Evolutionary conservation across 768 basidiomycete species (phyloP).

Genomic region (Mycena belliarum): DNA sequence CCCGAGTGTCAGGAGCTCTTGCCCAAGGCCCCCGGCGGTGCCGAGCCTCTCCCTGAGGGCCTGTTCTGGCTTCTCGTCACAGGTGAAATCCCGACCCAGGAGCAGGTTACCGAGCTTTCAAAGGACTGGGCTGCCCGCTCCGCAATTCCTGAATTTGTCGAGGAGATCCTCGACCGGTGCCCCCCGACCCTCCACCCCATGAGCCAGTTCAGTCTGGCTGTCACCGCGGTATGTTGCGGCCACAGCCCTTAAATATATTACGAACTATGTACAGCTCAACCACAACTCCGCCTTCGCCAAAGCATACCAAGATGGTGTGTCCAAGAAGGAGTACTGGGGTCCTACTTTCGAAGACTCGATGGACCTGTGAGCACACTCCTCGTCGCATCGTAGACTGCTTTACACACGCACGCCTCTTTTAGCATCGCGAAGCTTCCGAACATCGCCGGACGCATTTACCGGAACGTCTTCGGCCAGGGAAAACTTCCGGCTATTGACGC

Average conservation of each 20-base stretch:
- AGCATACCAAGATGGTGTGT: conserved; percentile 88
- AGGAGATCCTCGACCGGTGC: conserved; percentile 92
- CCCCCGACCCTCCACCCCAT: conserved; percentile 95
- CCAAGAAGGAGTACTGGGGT: conserved; percentile 97
- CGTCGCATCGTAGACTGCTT: background rate
- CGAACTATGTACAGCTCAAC: conserved; percentile 57
- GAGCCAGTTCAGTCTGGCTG: conserved; percentile 96
- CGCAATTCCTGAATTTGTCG: conserved; percentile 90
- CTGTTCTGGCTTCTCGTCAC: conserved; percentile 97
- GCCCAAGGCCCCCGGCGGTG: conserved; percentile 86
- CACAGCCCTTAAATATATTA: conserved; percentile 1
- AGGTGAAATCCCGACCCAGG: conserved; percentile 89
- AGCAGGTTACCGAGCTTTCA: conserved; percentile 84
- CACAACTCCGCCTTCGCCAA: conserved; percentile 97
- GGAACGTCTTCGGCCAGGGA: conserved; percentile 84
- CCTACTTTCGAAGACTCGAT: conserved; percentile 89
- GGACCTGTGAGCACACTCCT: conserved; percentile 60
- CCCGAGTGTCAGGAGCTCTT: conserved; percentile 85
- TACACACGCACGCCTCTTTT: conserved; percentile 4
- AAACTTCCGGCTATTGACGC: conserved; percentile 86
- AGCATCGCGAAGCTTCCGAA: conserved; percentile 97
- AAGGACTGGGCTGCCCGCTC: conserved; percentile 95
- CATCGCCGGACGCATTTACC: conserved; percentile 92
- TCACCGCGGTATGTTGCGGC: conserved; percentile 71
- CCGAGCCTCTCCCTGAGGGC: conserved; percentile 89